Percentiles rank a stretch among this genome's conserved stretches.
These are phyloP conservation scores for Graphilbum fragrans DNA, from an alignment of 2,329 filamentous ascomycete species.

Conservation along the genomic window DNA sequence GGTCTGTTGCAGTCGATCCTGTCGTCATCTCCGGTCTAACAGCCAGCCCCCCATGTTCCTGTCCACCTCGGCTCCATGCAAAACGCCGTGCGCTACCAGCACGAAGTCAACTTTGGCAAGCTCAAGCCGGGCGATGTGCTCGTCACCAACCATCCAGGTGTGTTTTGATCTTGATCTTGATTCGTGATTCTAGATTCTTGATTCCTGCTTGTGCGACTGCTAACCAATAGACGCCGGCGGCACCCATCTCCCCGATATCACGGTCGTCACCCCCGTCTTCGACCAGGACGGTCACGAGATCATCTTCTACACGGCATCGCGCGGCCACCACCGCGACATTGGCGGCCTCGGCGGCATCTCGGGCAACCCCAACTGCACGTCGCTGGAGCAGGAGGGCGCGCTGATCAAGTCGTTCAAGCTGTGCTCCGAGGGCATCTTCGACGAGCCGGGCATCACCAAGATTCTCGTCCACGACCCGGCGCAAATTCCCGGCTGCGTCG, in stretches of 20 bases:
- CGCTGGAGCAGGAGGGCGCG: slow-evolving; percentile 52
- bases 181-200: no score
- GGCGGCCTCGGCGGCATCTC: slow-evolving; percentile 76
- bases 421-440: slow-evolving; percentile 63
- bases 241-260: slow-evolving; percentile 78
- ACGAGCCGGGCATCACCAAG: slow-evolving; percentile 58
- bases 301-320: slow-evolving; percentile 72
- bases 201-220: no score
- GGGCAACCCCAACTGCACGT: slow-evolving; percentile 58
- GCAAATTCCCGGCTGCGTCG: slow-evolving; percentile 54
- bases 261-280: slow-evolving; percentile 68
- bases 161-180: no score
- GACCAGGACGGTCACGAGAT: slow-evolving; percentile 50
- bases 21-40: no score
- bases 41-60: slow-evolving; percentile 67
- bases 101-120: slow-evolving; percentile 65
- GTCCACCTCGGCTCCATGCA: slow-evolving; percentile 76
- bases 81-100: slow-evolving; percentile 66
- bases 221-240: no score
- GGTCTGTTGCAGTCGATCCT: no score
- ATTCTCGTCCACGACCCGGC: slow-evolving; percentile 54
- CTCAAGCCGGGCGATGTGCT: slow-evolving; percentile 69
- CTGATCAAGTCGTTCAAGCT: slow-evolving; percentile 56
- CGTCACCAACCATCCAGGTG: slow-evolving; percentile 72
- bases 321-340: slow-evolving; percentile 76